Evolutionary conservation across 2,329 filamentous ascomycete genomes (phyloP), one percentile per base, ranked within the genome.

Genomic region (Chrysoporthe cubensis): DNA sequence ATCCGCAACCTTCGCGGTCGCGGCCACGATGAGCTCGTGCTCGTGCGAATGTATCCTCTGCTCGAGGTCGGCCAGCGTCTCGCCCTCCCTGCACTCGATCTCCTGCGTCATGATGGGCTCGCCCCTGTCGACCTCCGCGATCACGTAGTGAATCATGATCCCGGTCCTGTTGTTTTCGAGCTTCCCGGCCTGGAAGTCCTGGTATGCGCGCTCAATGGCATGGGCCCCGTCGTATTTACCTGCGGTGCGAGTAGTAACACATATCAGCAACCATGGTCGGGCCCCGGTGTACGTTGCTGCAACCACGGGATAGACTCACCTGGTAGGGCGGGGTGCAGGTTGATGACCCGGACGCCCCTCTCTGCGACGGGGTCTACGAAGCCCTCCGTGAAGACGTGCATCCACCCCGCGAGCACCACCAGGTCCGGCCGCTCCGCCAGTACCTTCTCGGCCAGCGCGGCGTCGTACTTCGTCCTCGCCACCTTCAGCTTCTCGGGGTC

Each of bases 111-210:
- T 75, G 73, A 97, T 90, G 11, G 92, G 90, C 71, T 86, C 83
- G 2, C 94, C 94, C 74, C 90, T 86, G 80, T 97, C 94, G 65
- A 97, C 93, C 77, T 95, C 88, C 9, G 81, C 83, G 70, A 92
- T 89, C 59, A 97, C 93, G 78, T 94, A 90, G 80, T 97, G 94
- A 18, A 93, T 88, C 94, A 97, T 97, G 65, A 96, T 90, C 0
- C 94, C 94, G 0, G 94, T 96, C 71, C 84, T 85, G 71, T 85
- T 85, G 72, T 91, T 85, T 73, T 89, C 86, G 11, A 93, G 85
- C 71, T 85, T 86, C 6, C 86, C 85, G 2, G 80, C 81, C 75
- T 89, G 79, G 76, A 91, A 94, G 67, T 92, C 93, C 59, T 87
- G 84, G 79, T 88, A 93, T 3, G 94, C 93, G 34, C 92, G 84